phyloP scores from a whole-genome alignment of 192 early-diverging fungal species.

The Dissophora ornata region DNA sequence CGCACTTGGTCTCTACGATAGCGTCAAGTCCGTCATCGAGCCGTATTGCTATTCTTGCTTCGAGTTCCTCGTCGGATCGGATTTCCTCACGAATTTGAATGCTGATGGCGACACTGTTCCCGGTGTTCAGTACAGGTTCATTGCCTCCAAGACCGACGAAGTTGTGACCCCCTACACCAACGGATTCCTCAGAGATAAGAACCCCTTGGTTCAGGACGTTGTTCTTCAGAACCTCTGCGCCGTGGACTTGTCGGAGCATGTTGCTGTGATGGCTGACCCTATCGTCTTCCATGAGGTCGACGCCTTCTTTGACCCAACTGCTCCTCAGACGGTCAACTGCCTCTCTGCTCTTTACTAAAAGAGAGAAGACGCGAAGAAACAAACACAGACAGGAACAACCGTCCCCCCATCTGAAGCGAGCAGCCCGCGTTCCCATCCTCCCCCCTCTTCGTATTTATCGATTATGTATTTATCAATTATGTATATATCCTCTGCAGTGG shows the following conservation, averaged over 20 bases:
- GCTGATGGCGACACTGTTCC: constrained; percentile 49
- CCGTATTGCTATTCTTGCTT: constrained; percentile 44
- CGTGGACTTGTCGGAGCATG: constrained; percentile 30
- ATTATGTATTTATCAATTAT: too few relatives aligned
- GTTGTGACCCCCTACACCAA: constrained; percentile 51
- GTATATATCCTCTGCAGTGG: too few relatives aligned
- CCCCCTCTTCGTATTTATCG: too few relatives aligned
- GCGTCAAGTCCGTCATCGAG: constrained; percentile 25
- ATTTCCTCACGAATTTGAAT: constrained; percentile 33
- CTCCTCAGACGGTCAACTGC: constrained; percentile 40
- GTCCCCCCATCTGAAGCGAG: too few relatives aligned
- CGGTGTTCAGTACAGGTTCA: constrained; percentile 42
- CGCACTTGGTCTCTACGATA: constrained; percentile 28
- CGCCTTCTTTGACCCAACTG: constrained; percentile 22
- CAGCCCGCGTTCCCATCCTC: too few relatives aligned
- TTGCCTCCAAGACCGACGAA: constrained; percentile 31
- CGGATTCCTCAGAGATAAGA: constrained; percentile 29
- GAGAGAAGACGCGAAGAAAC: too few relatives aligned
- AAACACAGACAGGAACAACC: too few relatives aligned
- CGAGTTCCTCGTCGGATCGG: constrained; percentile 28
- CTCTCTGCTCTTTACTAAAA: constrained; percentile 15
- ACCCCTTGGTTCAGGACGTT: constrained; percentile 24
- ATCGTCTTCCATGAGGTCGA: constrained; percentile 35
- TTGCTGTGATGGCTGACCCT: constrained; percentile 25
- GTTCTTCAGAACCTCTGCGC: constrained; percentile 38